Percentiles rank a stretch among this genome's conserved stretches.
phyloP scores from a whole-genome alignment of 2,329 filamentous ascomycete species.

The Fusarium siculi region DNA sequence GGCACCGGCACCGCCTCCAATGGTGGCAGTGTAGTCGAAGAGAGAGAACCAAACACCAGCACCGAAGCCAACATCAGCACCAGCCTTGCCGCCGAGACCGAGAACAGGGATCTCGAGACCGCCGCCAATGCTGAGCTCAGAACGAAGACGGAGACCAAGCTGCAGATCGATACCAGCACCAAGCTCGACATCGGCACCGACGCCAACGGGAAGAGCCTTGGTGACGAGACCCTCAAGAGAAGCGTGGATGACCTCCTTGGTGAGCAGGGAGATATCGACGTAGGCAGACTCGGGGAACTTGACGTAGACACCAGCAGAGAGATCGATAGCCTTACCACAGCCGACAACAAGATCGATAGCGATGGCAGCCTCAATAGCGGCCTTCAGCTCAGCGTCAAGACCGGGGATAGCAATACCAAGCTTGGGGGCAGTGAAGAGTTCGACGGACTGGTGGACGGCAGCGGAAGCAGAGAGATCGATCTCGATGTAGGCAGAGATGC shows the following conservation, averaged over 20 bases:
- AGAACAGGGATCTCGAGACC: constrained; percentile 42
- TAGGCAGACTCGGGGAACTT: constrained; percentile 58
- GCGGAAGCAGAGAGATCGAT: constrained; percentile 58
- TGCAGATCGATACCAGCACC: constrained; percentile 58
- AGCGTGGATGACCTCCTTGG: constrained; percentile 52
- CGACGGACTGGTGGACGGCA: constrained; percentile 61
- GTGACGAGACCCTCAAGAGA: constrained; percentile 52
- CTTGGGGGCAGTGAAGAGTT: constrained; percentile 56
- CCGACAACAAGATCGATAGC: constrained; percentile 63
- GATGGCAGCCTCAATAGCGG: constrained; percentile 60
- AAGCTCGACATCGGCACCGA: constrained; percentile 42
- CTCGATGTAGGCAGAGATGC: constrained; percentile 63
- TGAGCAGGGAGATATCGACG: constrained; percentile 55
- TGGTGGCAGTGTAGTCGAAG: constrained; percentile 60
- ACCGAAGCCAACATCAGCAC: constrained; percentile 51
- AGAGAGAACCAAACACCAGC: constrained; percentile 62
- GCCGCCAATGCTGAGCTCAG: constrained; percentile 55
- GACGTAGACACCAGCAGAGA: constrained; percentile 59
- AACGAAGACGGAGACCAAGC: constrained; percentile 62
- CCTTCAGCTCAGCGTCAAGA: constrained; percentile 53
- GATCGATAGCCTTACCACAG: constrained; percentile 58
- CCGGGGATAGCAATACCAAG: constrained; percentile 54
- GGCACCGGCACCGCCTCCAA: constrained; percentile 49
- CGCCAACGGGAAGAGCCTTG: constrained; percentile 42
- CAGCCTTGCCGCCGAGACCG: constrained; percentile 48